These are phyloP conservation scores for Chlorella sp. DNA, from an alignment of 139 green algal species.

Conservation along the genomic window DNA sequence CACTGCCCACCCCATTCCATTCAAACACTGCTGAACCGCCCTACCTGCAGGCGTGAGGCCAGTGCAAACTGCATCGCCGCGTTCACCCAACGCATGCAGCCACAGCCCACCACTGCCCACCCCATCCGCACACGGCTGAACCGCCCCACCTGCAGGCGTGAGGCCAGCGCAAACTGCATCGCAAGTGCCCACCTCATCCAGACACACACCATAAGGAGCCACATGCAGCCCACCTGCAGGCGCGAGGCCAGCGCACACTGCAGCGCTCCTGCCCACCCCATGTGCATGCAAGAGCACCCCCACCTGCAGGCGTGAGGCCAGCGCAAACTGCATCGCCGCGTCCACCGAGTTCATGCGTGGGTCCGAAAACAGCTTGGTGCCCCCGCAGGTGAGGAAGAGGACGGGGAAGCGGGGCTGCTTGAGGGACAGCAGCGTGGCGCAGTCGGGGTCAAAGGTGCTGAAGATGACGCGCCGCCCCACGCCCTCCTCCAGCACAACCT, in stretches of 20 bases:
- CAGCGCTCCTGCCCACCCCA: background rate
- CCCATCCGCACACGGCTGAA: too few relatives aligned
- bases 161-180: conserved; percentile 53
- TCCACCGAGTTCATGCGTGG: conserved; percentile 62
- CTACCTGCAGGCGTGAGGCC: conserved; percentile 47
- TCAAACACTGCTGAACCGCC: background rate
- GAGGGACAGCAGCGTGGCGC: conserved; percentile 51
- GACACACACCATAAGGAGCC: too few relatives aligned
- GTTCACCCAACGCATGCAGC: conserved; percentile 59
- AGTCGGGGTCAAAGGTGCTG: conserved; percentile 61
- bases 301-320: conserved; percentile 50
- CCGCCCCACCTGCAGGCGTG: background rate
- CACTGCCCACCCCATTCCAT: background rate
- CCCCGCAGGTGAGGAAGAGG: conserved; percentile 62
- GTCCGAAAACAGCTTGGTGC: conserved; percentile 56
- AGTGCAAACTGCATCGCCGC: conserved; percentile 58
- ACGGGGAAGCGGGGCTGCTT: conserved; percentile 60
- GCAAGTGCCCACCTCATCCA: too few relatives aligned
- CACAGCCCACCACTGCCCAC: too few relatives aligned
- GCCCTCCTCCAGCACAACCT: conserved; percentile 56
- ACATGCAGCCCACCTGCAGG: background rate
- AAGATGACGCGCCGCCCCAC: conserved; percentile 53
- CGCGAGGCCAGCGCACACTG: background rate
- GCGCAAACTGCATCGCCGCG: conserved; percentile 57
- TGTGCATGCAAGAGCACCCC: background rate